phyloP scores from a whole-genome alignment of 176 grass and related monocot genomes.

The Sorghum bicolor region DNA sequence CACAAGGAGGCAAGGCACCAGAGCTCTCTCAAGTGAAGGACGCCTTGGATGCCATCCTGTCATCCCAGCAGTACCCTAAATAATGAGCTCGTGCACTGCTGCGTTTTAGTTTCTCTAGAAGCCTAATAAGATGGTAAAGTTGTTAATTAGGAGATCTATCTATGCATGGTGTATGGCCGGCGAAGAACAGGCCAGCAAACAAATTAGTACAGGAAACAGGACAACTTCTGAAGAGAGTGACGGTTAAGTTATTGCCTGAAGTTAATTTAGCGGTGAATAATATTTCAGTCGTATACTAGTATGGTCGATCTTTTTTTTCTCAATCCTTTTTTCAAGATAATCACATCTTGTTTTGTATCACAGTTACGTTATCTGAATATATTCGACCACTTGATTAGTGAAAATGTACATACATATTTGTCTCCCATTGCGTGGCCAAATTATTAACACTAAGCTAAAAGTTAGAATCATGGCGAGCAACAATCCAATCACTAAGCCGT shows the following conservation, averaged over 20 bases:
- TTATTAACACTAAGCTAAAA: neutral
- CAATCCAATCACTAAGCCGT: neutral
- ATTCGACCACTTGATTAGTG: neutral
- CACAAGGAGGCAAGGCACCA: slow-evolving; percentile 80
- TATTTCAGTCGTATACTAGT: neutral
- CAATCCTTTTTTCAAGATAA: slow-evolving; percentile 31
- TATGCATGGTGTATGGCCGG: neutral
- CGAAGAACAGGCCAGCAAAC: neutral
- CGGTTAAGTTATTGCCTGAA: neutral
- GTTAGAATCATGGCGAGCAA: neutral
- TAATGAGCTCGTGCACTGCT: neutral
- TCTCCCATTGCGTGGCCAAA: neutral
- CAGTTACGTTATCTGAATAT: neutral
- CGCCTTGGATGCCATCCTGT: slow-evolving; percentile 75
- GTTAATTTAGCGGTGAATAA: neutral
- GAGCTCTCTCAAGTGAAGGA: slow-evolving; percentile 88
- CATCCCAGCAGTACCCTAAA: slow-evolving; percentile 44
- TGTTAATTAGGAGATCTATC: neutral
- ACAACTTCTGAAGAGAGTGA: neutral
- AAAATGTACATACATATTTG: neutral
- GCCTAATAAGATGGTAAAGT: neutral
- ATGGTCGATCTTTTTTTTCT: slow-evolving; percentile 8
- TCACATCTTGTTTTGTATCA: slow-evolving; percentile 13
- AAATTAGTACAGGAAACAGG: slow-evolving; percentile 23
- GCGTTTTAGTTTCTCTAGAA: slow-evolving; percentile 16